Evolutionary conservation across 2,329 filamentous ascomycete species (phyloP), one percentile per base, ranked within the genome.

Genomic region (Apiospora kogelbergensis): DNA sequence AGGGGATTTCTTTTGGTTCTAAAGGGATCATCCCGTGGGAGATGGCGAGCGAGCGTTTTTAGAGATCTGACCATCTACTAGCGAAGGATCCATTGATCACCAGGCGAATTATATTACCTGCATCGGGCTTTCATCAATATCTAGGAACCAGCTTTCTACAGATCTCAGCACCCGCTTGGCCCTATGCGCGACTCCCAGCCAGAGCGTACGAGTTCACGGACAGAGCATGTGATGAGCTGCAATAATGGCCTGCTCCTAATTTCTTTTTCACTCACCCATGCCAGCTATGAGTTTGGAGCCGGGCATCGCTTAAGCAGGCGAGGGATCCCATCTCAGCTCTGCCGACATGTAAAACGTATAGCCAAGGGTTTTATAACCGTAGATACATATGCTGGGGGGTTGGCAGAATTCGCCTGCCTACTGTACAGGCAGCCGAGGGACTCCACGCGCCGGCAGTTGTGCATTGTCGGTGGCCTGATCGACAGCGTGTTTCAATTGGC

Each of bases 151-250:
- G 53, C 53, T 60, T 60, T 37, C 53, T 60, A 60, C 30, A 60
- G 53, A 60, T 60, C 53, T 60, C 26, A 60, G 53, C 53, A 60
- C 53, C 53, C 53, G 53, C 53, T 60, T 60, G 53, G 17, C 53
- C 53, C 26, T 37, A 37, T 60, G 53, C 33, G 30, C 53, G 53
- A 60, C 30, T 37, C 17, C 9, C 30, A 60, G n/a, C 53, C 53
- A 57, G 48, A 17, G 10, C 3, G 17, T 24, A 17, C 24, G 13
- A 17, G 24, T 57, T 60, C 20, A 17, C 26, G 48, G 48, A 60
- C 20, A 26, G 26, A 26, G 53, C 53, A 37, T 60, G 53, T 60
- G 53, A 60, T 20, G 20, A 37, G 17, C 53, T 60, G 53, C 17
- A 37, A 60, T 60, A 22, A 60, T 3, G 53, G 30, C 30, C 30